These are phyloP conservation scores for Oryza longistaminata DNA, from an alignment of 176 grass and related monocot genomes.

Conservation along the genomic window DNA sequence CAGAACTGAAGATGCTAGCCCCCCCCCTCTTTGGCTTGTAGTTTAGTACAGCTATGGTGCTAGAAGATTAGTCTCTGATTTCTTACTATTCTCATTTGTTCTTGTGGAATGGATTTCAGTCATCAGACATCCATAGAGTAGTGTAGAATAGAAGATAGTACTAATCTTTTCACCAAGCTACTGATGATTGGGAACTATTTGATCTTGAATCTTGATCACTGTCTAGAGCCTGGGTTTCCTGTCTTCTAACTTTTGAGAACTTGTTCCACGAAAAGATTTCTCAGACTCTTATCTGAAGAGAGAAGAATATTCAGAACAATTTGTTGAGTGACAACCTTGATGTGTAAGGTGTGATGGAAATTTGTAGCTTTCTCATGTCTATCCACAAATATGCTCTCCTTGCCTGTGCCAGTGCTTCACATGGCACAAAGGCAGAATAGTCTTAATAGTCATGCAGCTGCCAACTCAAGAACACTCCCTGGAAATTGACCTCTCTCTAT, in stretches of 20 bases:
- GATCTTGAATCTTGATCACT: conserved; percentile 2
- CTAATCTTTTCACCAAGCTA: background rate
- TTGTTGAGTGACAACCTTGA: background rate
- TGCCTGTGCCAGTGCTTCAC: conserved; percentile 28
- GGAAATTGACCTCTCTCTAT: conserved; percentile 17
- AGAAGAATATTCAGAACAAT: conserved; percentile 21
- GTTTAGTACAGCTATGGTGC: background rate
- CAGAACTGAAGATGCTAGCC: background rate
- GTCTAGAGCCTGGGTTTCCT: background rate
- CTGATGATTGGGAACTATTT: background rate
- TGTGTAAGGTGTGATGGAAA: conserved; percentile 3
- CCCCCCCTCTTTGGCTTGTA: background rate
- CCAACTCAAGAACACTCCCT: conserved; percentile 28
- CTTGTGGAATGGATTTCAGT: conserved; percentile 4
- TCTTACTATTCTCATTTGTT: conserved; percentile 23
- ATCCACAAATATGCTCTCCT: conserved; percentile 38
- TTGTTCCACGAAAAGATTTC: conserved; percentile 14
- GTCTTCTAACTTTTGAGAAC: conserved; percentile 26
- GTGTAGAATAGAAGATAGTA: background rate
- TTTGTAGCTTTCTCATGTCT: conserved; percentile 43
- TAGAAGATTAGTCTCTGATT: conserved; percentile 5
- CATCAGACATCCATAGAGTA: background rate
- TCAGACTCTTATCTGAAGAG: conserved; percentile 32
- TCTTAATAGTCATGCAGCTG: conserved; percentile 14
- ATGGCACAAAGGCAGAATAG: conserved; percentile 25